Percentiles rank a stretch among this genome's conserved stretches.
These are phyloP conservation scores for Sistotremastrum suecicum DNA, from an alignment of 768 basidiomycete species.

Conservation along the genomic window DNA sequence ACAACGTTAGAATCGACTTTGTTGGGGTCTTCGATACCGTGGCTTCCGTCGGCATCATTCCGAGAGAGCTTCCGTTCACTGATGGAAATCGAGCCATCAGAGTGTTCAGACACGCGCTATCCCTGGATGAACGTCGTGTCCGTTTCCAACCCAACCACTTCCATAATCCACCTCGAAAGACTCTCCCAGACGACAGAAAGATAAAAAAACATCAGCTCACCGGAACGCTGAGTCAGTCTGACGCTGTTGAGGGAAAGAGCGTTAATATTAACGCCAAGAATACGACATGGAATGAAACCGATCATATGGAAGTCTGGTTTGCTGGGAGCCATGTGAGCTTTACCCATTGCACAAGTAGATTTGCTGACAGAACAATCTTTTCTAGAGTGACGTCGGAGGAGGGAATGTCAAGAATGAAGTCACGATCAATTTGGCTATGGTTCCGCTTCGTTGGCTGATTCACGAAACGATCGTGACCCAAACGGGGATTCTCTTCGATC, in stretches of 20 bases:
- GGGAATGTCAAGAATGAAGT: conserved; percentile 33
- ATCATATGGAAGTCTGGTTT: conserved; percentile 22
- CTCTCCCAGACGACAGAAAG: no score
- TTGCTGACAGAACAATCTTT: neutral
- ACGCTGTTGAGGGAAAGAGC: no score
- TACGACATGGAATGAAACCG: conserved; percentile 5
- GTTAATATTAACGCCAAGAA: no score
- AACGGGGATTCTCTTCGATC: conserved; percentile 17
- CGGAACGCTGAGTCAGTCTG: no score
- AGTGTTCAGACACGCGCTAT: conserved; percentile 55
- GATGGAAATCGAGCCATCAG: conserved; percentile 43
- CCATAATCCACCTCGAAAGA: neutral
- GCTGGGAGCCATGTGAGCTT: conserved; percentile 14
- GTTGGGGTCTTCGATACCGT: conserved; percentile 49
- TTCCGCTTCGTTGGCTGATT: conserved; percentile 53
- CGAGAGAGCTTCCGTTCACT: conserved; percentile 52
- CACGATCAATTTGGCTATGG: conserved; percentile 30
- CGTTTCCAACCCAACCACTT: conserved; percentile 29
- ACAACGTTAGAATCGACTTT: conserved; percentile 22
- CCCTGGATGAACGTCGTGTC: conserved; percentile 55
- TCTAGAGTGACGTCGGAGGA: conserved; percentile 37
- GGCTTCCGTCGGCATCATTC: conserved; percentile 51
- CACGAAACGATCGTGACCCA: conserved; percentile 24
- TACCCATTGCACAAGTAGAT: neutral
- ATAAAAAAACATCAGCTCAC: no score